Evolutionary conservation across 139 green algal species (phyloP).

Genomic region (Volvox reticuliferus): DNA sequence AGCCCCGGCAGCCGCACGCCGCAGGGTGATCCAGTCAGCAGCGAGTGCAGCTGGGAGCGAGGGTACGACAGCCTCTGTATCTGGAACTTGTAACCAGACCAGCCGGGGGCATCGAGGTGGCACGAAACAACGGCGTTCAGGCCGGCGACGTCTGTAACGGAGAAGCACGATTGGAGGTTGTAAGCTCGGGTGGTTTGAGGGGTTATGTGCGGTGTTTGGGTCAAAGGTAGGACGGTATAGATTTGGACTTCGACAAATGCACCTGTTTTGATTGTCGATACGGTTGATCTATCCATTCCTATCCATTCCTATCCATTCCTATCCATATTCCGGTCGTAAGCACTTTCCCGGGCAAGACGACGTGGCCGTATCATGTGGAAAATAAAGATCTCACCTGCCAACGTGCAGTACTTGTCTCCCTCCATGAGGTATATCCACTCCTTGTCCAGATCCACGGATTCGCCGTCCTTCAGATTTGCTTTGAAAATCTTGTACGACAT

Average conservation of each 20-base stretch:
- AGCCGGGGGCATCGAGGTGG: constrained; percentile 34
- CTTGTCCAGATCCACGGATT: neutral
- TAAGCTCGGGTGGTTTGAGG: too few relatives aligned
- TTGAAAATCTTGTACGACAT: neutral
- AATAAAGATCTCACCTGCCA: constrained; percentile 3
- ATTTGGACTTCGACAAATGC: too few relatives aligned
- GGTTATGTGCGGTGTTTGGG: too few relatives aligned
- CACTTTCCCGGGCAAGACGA: too few relatives aligned
- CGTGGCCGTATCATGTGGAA: too few relatives aligned
- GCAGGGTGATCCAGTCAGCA: constrained; percentile 2
- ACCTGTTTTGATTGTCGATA: too few relatives aligned
- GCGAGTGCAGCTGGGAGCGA: neutral
- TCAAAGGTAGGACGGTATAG: too few relatives aligned
- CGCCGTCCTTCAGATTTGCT: constrained; percentile 10
- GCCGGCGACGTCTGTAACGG: constrained; percentile 14
- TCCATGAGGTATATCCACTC: constrained; percentile 48
- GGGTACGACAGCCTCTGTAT: constrained; percentile 30
- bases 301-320: too few relatives aligned
- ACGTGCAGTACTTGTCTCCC: constrained; percentile 46
- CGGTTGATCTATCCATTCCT: too few relatives aligned
- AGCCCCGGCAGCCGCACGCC: neutral
- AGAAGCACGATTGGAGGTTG: neutral
- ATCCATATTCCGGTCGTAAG: too few relatives aligned
- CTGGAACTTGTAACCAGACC: constrained; percentile 41
- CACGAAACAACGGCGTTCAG: constrained; percentile 4